phyloP scores from a whole-genome alignment of 129 eudicot species.

The Oenanthe sinensis region DNA sequence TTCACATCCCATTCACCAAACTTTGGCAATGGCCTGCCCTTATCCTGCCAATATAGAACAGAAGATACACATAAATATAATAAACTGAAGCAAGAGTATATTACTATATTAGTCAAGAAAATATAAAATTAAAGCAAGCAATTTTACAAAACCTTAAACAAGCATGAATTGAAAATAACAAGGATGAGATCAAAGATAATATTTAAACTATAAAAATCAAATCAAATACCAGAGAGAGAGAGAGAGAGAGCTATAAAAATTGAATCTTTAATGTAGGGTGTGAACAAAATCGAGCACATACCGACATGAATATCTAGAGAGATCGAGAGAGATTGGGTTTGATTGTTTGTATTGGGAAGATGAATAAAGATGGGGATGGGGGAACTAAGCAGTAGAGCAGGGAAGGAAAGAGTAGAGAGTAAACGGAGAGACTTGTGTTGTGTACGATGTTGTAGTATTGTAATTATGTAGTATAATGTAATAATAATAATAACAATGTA shows the following conservation, averaged over 20 bases:
- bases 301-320: neutral
- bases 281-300: neutral
- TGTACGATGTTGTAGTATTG: too few relatives aligned
- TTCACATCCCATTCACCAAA: constrained; percentile 91
- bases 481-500: too few relatives aligned
- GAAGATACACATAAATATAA: neutral
- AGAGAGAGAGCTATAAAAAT: neutral
- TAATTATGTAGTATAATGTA: too few relatives aligned
- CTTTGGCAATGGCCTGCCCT: constrained; percentile 73
- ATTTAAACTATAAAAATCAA: too few relatives aligned
- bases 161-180: too few relatives aligned
- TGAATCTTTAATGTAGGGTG: neutral
- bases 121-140: neutral
- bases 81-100: neutral
- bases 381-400: too few relatives aligned
- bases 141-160: neutral
- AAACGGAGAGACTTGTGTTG: neutral
- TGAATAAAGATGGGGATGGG: neutral
- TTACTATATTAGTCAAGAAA: neutral
- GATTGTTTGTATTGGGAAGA: neutral
- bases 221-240: neutral
- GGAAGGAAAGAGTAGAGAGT: neutral
- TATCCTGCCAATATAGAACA: constrained; percentile 31
- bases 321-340: too few relatives aligned
- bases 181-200: neutral